These are phyloP conservation scores for Penicillium hordei DNA, from an alignment of 2,329 filamentous ascomycete species.

Conservation along the genomic window DNA sequence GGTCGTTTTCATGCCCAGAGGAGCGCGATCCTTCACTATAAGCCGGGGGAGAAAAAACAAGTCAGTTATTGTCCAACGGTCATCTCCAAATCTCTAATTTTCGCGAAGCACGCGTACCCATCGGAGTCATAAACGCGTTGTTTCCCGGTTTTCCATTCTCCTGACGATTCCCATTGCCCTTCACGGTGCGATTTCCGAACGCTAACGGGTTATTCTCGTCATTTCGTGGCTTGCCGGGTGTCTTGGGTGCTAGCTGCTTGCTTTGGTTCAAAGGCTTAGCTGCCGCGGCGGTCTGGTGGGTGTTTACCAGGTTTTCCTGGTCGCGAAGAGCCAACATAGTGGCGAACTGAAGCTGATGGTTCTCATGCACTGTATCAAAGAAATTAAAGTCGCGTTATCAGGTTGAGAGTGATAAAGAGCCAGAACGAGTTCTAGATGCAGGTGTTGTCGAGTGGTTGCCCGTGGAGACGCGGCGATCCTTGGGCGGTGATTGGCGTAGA, in stretches of 20 bases:
- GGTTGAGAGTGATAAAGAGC: slow-evolving; percentile 9
- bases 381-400: slow-evolving; percentile 10
- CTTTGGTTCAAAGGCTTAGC: slow-evolving; percentile 71
- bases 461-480: slow-evolving; percentile 38
- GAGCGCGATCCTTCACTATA: slow-evolving; percentile 69
- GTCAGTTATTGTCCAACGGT: slow-evolving; percentile 7
- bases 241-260: slow-evolving; percentile 68
- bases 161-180: slow-evolving; percentile 57
- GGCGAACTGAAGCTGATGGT: slow-evolving; percentile 20
- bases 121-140: slow-evolving; percentile 73
- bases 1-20: slow-evolving; percentile 91
- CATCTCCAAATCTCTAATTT: slow-evolving; percentile 1
- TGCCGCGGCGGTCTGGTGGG: slow-evolving; percentile 67
- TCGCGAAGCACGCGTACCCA: slow-evolving; percentile 58
- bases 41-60: slow-evolving; percentile 4
- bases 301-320: slow-evolving; percentile 83
- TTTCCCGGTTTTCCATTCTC: slow-evolving; percentile 60
- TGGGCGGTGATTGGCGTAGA: slow-evolving; percentile 20
- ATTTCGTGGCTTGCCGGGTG: slow-evolving; percentile 77
- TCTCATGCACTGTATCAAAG: slow-evolving; percentile 23
- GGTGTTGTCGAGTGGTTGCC: slow-evolving; percentile 38
- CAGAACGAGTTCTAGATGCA: slow-evolving; percentile 25
- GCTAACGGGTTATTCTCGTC: slow-evolving; percentile 75
- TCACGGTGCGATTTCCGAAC: slow-evolving; percentile 60
- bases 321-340: slow-evolving; percentile 76